A percentile compares a stretch with the other conserved stretches of the same genome.
Conservation (phyloP, 352 stramenopile species). For the Phytopythium mirpurense region DNA sequence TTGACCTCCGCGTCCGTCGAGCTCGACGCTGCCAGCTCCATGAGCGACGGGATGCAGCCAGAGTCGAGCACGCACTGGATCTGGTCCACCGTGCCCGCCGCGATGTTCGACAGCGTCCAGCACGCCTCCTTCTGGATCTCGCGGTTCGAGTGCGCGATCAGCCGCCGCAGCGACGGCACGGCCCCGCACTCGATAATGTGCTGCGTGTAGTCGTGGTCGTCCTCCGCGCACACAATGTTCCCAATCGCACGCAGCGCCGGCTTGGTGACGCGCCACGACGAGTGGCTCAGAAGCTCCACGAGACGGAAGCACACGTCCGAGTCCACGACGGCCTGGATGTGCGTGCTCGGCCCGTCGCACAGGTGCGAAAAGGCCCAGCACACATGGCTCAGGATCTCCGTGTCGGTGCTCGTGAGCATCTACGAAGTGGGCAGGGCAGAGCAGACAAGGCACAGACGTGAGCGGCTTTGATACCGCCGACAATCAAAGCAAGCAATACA, state of each 20-base stretch:
- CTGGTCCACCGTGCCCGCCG: slow-evolving; percentile 95
- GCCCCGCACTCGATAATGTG: slow-evolving; percentile 97
- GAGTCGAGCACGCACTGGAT: slow-evolving; percentile 98
- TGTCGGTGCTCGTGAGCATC: slow-evolving; percentile 93
- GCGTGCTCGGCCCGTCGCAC: slow-evolving; percentile 94
- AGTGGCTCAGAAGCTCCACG: slow-evolving; percentile 92
- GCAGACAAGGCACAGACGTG: slow-evolving; percentile 28
- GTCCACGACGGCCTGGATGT: slow-evolving; percentile 95
- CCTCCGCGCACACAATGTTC: slow-evolving; percentile 99
- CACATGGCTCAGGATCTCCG: slow-evolving; percentile 92
- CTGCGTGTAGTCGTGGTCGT: slow-evolving; percentile 89
- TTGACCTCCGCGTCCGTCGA: slow-evolving; percentile 95
- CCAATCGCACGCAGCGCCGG: slow-evolving; percentile 95
- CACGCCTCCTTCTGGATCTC: slow-evolving; percentile 98
- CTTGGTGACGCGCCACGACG: slow-evolving; percentile 95
- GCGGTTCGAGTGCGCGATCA: slow-evolving; percentile 95
- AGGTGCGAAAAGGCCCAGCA: slow-evolving; percentile 97
- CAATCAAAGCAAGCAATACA: neutral
- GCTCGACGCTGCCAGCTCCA: slow-evolving; percentile 90
- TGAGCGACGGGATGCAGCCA: slow-evolving; percentile 92
- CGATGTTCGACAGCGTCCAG: slow-evolving; percentile 97
- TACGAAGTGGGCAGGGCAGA: no score
- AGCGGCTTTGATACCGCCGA: slow-evolving; percentile 28
- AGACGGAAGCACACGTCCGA: slow-evolving; percentile 87
- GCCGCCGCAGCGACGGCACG: slow-evolving; percentile 89